Conservation (phyloP, 768 basidiomycete species). For the Suillus variegatus region DNA sequence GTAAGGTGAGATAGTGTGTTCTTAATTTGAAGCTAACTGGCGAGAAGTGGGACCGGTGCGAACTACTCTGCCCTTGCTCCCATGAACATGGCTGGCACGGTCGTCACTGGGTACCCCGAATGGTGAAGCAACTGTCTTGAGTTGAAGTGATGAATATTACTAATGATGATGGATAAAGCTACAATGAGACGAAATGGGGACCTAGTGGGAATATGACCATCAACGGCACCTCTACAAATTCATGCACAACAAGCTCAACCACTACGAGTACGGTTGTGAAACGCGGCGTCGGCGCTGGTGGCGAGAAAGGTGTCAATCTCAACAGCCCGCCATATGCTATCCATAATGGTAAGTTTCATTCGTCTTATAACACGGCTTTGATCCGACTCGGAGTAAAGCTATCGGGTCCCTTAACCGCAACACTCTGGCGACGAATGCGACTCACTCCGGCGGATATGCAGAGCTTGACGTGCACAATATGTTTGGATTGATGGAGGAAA, state of each 20-base stretch:
- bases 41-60: slow-evolving; percentile 47
- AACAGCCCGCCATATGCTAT: slow-evolving; percentile 68
- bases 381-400: slow-evolving; percentile 36
- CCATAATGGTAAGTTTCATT: slow-evolving; percentile 56
- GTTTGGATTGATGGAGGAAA: slow-evolving; percentile 73
- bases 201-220: slow-evolving; percentile 76
- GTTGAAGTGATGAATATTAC: neutral
- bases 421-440: slow-evolving; percentile 71
- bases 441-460: slow-evolving; percentile 59
- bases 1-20: slow-evolving; percentile 24
- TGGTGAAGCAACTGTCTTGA: slow-evolving; percentile 42
- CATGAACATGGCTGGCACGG: slow-evolving; percentile 51
- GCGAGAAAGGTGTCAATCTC: slow-evolving; percentile 47
- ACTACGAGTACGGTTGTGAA: slow-evolving; percentile 27
- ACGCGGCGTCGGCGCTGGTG: slow-evolving; percentile 53
- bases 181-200: slow-evolving; percentile 61
- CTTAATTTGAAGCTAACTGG: slow-evolving; percentile 2
- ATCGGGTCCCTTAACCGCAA: slow-evolving; percentile 51
- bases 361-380: neutral
- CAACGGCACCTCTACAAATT: slow-evolving; percentile 62
- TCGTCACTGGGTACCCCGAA: slow-evolving; percentile 64
- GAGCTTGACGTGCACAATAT: slow-evolving; percentile 73
- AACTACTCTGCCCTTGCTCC: slow-evolving; percentile 60
- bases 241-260: slow-evolving; percentile 22
- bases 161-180: slow-evolving; percentile 38